Percentiles rank a stretch among this genome's conserved stretches.
Evolutionary conservation across 257 asterid genomes (phyloP).

Genomic region (Apocynum venetum): DNA sequence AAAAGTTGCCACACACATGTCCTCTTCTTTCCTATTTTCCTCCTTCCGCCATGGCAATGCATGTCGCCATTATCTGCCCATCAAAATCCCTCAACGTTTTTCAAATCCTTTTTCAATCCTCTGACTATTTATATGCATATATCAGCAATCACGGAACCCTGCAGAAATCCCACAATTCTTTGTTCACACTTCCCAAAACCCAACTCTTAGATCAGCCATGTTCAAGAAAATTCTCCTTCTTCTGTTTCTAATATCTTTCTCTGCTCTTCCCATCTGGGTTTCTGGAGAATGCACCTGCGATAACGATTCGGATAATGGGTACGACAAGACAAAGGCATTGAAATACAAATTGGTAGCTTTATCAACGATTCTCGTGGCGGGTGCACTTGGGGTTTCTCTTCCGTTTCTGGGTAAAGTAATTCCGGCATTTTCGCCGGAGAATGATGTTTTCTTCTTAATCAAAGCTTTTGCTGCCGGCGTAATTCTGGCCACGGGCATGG

Average conservation of each 20-base stretch:
- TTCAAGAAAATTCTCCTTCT: not conserved
- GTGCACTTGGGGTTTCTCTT: not conserved
- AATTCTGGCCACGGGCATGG: slow-evolving; percentile 1
- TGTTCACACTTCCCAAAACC: not conserved
- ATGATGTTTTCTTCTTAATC: not conserved
- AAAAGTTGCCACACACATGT: not conserved
- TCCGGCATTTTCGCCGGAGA: slow-evolving; percentile 3
- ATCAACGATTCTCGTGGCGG: not conserved
- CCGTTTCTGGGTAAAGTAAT: not conserved
- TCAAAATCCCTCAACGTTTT: not conserved
- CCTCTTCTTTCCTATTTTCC: not conserved
- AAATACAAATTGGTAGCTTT: not conserved
- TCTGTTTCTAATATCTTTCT: not conserved
- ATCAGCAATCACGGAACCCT: not conserved
- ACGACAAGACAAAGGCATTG: not conserved
- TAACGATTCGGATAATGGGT: not conserved
- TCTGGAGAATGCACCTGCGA: not conserved
- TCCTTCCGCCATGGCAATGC: not conserved
- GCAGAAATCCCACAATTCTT: not conserved
- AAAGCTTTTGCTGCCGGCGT: slow-evolving; percentile 7
- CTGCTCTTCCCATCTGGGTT: not conserved
- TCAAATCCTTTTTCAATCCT: too few relatives aligned
- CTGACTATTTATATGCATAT: not conserved
- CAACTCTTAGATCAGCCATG: not conserved
- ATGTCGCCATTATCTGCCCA: not conserved